Percentiles rank a stretch among this genome's conserved stretches.
phyloP scores from a whole-genome alignment of 768 basidiomycete genomes.

The Mycena rebaudengoi region DNA sequence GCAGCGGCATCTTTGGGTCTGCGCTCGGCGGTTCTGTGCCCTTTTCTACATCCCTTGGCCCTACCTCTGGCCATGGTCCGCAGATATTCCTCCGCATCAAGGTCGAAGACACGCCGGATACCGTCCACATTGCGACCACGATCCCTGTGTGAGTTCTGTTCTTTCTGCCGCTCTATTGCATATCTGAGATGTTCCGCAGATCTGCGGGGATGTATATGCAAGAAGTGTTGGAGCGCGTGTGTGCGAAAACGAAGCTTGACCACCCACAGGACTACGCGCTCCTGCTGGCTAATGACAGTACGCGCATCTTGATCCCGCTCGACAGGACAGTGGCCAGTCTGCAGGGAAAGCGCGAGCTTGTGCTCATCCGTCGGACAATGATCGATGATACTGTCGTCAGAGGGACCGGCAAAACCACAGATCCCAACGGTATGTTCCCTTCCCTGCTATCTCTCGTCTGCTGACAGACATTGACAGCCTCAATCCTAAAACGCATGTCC shows the following conservation, averaged over 20 bases:
- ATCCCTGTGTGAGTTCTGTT: slow-evolving; percentile 82
- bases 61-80: slow-evolving; percentile 76
- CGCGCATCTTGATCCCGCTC: slow-evolving; percentile 84
- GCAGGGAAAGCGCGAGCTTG: slow-evolving; percentile 85
- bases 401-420: slow-evolving; percentile 76
- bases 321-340: slow-evolving; percentile 97
- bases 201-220: slow-evolving; percentile 97
- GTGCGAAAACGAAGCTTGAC: slow-evolving; percentile 69
- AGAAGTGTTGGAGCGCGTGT: slow-evolving; percentile 89
- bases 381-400: slow-evolving; percentile 76
- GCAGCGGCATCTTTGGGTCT: slow-evolving; percentile 58
- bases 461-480: slow-evolving; percentile 59
- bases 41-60: slow-evolving; percentile 74
- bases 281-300: slow-evolving; percentile 59
- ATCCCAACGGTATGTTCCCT: slow-evolving; percentile 83
- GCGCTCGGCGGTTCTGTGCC: slow-evolving; percentile 52
- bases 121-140: slow-evolving; percentile 87
- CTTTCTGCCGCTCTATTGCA: neutral
- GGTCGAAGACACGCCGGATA: slow-evolving; percentile 83
- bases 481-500: slow-evolving; percentile 90
- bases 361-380: slow-evolving; percentile 80
- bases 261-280: slow-evolving; percentile 87
- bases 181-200: slow-evolving; percentile 42
- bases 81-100: slow-evolving; percentile 85
- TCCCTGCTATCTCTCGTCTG: neutral